Percentiles rank a stretch among this genome's conserved stretches.
Evolutionary conservation across 257 asterid species (phyloP).

Genomic region (Solanum acaule): DNA sequence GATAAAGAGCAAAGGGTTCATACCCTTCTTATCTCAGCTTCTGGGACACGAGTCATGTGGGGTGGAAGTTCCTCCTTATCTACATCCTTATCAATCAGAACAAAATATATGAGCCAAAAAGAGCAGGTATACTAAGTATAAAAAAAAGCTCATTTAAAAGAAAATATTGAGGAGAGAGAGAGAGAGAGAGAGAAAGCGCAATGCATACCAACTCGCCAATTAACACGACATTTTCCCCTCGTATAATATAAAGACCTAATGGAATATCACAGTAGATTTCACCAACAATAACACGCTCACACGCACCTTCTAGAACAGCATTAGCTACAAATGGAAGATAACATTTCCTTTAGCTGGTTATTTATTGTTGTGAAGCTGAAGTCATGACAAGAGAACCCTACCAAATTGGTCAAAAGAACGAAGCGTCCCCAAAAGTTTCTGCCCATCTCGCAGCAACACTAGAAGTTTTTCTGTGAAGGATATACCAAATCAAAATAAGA

Average conservation of each 20-base stretch:
- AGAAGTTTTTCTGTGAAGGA: constrained; percentile 29
- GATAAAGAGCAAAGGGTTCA: not conserved
- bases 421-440: constrained; percentile 38
- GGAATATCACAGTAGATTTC: constrained; percentile 83
- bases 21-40: constrained; percentile 9
- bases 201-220: constrained; percentile 89
- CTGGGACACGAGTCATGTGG: constrained; percentile 10
- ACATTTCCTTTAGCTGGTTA: not conserved
- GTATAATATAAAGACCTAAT: constrained; percentile 79
- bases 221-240: constrained; percentile 95
- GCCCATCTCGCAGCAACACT: constrained; percentile 42
- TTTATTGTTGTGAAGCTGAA: not conserved
- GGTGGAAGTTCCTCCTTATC: constrained; percentile 26
- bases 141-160: not conserved
- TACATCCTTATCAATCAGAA: constrained; percentile 49
- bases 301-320: constrained; percentile 93
- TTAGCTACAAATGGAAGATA: constrained; percentile 44
- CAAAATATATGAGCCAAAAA: not conserved
- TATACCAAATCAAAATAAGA: not conserved
- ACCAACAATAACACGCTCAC: constrained; percentile 89
- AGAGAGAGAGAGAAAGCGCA: not conserved
- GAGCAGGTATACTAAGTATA: not conserved
- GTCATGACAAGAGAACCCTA: constrained; percentile 1
- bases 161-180: not conserved
- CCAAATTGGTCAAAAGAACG: constrained; percentile 48